A percentile compares a stretch with the other conserved stretches of the same genome.
phyloP scores from a whole-genome alignment of 805 yeast genomes.

The Tetrapisispora arboricola region DNA sequence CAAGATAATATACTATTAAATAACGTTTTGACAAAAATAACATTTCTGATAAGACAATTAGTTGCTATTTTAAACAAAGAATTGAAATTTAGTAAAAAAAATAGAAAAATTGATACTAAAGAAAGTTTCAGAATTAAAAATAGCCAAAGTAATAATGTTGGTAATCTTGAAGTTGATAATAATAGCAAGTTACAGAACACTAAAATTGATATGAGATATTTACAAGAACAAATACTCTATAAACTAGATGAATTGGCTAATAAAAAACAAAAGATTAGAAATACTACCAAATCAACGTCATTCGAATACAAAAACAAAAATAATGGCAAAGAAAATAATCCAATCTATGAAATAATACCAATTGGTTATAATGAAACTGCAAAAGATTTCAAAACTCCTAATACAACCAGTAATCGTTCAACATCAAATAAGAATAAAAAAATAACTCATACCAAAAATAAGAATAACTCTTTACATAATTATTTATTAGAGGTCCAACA shows the following conservation, averaged over 20 bases:
- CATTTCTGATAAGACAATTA: constrained; percentile 15
- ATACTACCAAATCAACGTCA: background rate
- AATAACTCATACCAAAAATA: background rate
- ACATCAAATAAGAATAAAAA: background rate
- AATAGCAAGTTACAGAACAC: background rate
- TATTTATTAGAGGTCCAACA: constrained; percentile 1
- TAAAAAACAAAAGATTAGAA: background rate
- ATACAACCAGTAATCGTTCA: background rate
- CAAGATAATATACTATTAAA: constrained; percentile 7
- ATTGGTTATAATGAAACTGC: constrained; percentile 1
- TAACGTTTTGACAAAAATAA: constrained; percentile 13
- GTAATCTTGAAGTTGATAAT: too few species aligned
- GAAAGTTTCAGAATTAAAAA: too few species aligned
- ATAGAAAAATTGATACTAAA: background rate
- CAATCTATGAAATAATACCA: constrained; percentile 1
- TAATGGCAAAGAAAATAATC: background rate
- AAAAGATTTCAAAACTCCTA: background rate
- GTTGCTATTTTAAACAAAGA: constrained; percentile 20
- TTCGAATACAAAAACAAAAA: background rate
- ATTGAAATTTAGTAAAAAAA: constrained; percentile 6
- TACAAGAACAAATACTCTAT: background rate
- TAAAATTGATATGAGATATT: constrained; percentile 1
- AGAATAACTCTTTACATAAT: background rate
- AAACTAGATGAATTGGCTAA: constrained; percentile 2
- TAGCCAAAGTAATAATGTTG: too few species aligned